A percentile compares a stretch with the other conserved stretches of the same genome.
phyloP scores from a whole-genome alignment of 345 rosid genomes.

The Barbarea vulgaris region DNA sequence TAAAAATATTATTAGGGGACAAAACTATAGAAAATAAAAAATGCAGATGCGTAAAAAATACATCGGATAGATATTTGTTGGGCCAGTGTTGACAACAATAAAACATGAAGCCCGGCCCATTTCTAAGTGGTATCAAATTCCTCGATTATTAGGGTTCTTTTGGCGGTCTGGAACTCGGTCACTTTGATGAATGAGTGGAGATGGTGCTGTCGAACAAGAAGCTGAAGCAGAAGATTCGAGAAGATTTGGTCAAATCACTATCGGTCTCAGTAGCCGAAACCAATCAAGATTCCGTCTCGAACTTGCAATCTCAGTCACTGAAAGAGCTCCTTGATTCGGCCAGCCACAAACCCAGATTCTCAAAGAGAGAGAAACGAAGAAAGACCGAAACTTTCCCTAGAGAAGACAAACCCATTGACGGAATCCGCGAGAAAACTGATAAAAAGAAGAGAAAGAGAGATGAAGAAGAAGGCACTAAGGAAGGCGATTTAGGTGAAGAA shows the following conservation, averaged over 20 bases:
- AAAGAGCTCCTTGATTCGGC: conserved; percentile 61
- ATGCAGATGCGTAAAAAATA: background rate
- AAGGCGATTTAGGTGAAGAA: background rate
- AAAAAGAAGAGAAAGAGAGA: conserved; percentile 45
- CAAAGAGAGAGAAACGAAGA: conserved; percentile 79
- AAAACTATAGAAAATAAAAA: no score
- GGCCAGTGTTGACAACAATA: background rate
- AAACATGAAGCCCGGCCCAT: conserved; percentile 22
- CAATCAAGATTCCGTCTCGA: background rate
- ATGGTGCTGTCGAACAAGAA: conserved; percentile 96
- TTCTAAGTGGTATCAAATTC: background rate
- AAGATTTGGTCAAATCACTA: conserved; percentile 48
- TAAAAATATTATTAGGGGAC: conserved; percentile 14
- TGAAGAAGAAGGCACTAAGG: conserved; percentile 6
- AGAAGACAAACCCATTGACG: conserved; percentile 15
- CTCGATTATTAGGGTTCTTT: conserved; percentile 24
- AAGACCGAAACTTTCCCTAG: conserved; percentile 40
- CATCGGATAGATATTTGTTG: background rate
- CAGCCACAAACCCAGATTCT: conserved; percentile 60
- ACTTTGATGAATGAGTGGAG: conserved; percentile 18
- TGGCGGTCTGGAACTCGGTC: conserved; percentile 10
- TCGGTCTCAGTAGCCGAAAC: conserved; percentile 33
- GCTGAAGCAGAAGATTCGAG: conserved; percentile 79
- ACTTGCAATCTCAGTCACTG: conserved; percentile 46
- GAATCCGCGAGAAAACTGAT: conserved; percentile 20